Evolutionary conservation across 192 early-diverging fungal genomes (phyloP), one percentile per base, ranked within the genome.

Genomic region (Entrophospora sp.): DNA sequence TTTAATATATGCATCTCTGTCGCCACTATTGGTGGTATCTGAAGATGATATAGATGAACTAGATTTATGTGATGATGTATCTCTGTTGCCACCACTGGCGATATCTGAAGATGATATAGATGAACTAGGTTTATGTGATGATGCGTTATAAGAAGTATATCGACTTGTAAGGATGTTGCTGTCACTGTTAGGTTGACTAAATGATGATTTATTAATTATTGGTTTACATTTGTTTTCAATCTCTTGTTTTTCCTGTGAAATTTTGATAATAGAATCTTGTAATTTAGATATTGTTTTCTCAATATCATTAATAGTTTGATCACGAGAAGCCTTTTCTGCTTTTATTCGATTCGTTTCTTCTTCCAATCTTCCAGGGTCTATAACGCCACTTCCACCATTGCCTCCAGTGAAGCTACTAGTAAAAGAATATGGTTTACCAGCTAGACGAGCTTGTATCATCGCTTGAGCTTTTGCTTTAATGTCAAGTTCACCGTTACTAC

Each of bases 381-480:
- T 16, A 20, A 59, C 68, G 42, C 48, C 59, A 18, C 22, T 22
- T 38, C 36, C 28, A 46, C 70, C 66, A 4, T 51, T 48, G 34
- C 70, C 67, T 53, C 64, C 65, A 40, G 59, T 64, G 2, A 71
- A 67, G n/a, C 49, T 62, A n/a, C 69, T 56, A 12, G 77, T n/a
- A n/a, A n/a, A n/a, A n/a, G n/a, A n/a, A n/a, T n/a, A n/a, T n/a
- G n/a, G 57, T 27, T 75, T 75, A 16, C 77, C 78, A n/a, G 76
- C 76, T 73, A 82, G 73, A 16, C 74, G 69, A 42, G 77, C 77
- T 46, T 79, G 75, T 34, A 82, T 65, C 75, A 84, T 73, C 2
- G 78, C 69, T 43, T 77, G 74, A 16, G 77, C 77, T 45, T 75
- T 81, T 10, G 82, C 80, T 13, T 73, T 72, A 67, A 78, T 81